Conservation (phyloP, 768 basidiomycete genomes). For the Tylopilus sp. region DNA sequence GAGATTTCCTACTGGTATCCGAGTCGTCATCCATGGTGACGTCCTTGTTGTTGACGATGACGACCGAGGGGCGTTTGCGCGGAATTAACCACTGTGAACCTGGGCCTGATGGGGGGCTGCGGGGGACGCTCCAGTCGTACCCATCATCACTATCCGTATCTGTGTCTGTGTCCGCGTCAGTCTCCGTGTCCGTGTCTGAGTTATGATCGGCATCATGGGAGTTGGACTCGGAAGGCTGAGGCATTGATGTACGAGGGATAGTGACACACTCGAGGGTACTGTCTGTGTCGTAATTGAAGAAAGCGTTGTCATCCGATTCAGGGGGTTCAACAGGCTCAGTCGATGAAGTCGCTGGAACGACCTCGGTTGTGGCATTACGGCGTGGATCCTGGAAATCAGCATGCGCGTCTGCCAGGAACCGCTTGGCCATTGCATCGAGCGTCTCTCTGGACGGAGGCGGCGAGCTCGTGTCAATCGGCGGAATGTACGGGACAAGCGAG, state of each 20-base stretch:
- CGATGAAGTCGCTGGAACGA: background rate
- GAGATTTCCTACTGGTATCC: background rate
- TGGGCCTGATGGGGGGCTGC: constrained; percentile 9
- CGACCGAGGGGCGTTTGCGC: constrained; percentile 21
- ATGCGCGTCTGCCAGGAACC: constrained; percentile 13
- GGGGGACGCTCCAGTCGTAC: constrained; percentile 11
- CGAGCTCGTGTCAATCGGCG: constrained; percentile 19
- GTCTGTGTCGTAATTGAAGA: constrained; percentile 23
- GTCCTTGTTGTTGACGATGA: background rate
- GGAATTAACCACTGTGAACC: constrained; percentile 18
- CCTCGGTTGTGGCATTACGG: background rate
- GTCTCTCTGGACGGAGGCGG: constrained; percentile 13
- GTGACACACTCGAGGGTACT: constrained; percentile 11
- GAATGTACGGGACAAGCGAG: constrained; percentile 23
- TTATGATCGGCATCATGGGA: constrained; percentile 5
- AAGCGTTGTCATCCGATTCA: constrained; percentile 7
- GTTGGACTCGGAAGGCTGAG: constrained; percentile 4
- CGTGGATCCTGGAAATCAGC: constrained; percentile 8
- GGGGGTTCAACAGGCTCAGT: background rate
- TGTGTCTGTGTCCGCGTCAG: constrained; percentile 13
- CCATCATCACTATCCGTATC: constrained; percentile 16
- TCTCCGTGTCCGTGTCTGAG: constrained; percentile 9
- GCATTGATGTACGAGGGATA: background rate
- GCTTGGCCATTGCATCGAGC: constrained; percentile 17
- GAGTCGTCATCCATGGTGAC: background rate